Evolutionary conservation across 805 yeast genomes (phyloP).

Genomic region (Nakazawaea siamensis): DNA sequence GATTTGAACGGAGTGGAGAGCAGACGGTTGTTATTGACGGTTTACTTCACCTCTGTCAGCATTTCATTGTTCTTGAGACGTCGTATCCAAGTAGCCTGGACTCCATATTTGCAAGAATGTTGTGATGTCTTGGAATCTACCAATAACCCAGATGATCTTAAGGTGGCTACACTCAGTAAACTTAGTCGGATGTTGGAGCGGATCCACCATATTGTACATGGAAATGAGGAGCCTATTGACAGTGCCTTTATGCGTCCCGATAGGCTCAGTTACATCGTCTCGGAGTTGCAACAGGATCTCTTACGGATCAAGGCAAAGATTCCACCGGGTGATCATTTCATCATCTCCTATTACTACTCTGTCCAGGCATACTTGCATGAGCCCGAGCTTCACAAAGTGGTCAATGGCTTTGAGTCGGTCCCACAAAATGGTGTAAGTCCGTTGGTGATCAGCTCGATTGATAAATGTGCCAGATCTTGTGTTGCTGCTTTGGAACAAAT

Average conservation of each 20-base stretch:
- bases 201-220: slow-evolving; percentile 31
- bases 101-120: slow-evolving; percentile 55
- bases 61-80: slow-evolving; percentile 61
- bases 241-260: slow-evolving; percentile 20
- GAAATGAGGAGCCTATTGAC: slow-evolving; percentile 34
- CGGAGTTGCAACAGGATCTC: slow-evolving; percentile 43
- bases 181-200: slow-evolving; percentile 55
- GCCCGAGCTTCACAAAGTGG: slow-evolving; percentile 30
- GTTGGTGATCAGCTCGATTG: slow-evolving; percentile 32
- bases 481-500: slow-evolving; percentile 40
- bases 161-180: slow-evolving; percentile 51
- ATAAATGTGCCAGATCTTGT: slow-evolving; percentile 47
- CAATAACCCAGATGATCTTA: slow-evolving; percentile 23
- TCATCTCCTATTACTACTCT: slow-evolving; percentile 46
- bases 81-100: slow-evolving; percentile 54
- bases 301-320: slow-evolving; percentile 30
- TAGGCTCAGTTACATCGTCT: slow-evolving; percentile 30
- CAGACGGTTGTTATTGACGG: slow-evolving; percentile 43
- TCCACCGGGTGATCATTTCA: slow-evolving; percentile 27
- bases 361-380: slow-evolving; percentile 63
- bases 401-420: slow-evolving; percentile 5
- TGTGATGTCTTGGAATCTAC: slow-evolving; percentile 37
- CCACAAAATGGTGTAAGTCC: slow-evolving; percentile 16
- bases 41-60: slow-evolving; percentile 55
- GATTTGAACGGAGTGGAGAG: slow-evolving; percentile 36